Evolutionary conservation across 1,284 basidiomycete species (phyloP).

Genomic region (Leccinum fuscescens): DNA sequence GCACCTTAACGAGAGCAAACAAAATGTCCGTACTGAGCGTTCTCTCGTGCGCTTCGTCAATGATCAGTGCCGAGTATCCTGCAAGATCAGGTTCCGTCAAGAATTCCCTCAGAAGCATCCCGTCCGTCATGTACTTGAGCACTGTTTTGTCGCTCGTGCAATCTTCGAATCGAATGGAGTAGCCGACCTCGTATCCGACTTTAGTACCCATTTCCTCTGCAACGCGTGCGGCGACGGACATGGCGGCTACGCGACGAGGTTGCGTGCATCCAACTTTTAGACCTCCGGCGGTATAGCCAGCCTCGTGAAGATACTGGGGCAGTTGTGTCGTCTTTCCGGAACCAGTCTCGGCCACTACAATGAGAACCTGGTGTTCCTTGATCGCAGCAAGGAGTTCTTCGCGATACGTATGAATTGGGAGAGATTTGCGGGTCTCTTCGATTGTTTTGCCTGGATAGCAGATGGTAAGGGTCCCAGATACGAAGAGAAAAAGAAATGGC

Average conservation of each 20-base stretch:
- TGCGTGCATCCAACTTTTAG: constrained; percentile 96
- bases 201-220: constrained; percentile 98
- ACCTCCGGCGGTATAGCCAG: constrained; percentile 88
- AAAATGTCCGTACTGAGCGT: constrained; percentile 96
- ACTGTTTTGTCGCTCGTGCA: constrained; percentile 98
- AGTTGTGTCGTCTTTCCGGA: constrained; percentile 99
- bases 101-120: constrained; percentile 96
- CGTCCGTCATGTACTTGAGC: constrained; percentile 98
- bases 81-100: constrained; percentile 93
- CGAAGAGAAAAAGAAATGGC: constrained; percentile 26
- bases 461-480: constrained; percentile 1
- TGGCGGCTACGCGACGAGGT: constrained; percentile 96
- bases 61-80: constrained; percentile 89
- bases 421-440: constrained; percentile 86
- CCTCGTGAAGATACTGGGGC: constrained; percentile 97
- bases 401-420: constrained; percentile 87
- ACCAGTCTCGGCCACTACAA: constrained; percentile 92
- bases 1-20: constrained; percentile 93
- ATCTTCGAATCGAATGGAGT: constrained; percentile 99
- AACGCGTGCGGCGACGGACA: constrained; percentile 98
- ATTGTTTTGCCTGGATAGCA: constrained; percentile 71
- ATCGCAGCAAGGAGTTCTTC: constrained; percentile 88
- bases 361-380: constrained; percentile 86
- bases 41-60: constrained; percentile 96
- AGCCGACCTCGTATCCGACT: constrained; percentile 96